Evolutionary conservation across 495 filamentous ascomycete species (phyloP).

Genomic region (Hypoxylon subgilvum): DNA sequence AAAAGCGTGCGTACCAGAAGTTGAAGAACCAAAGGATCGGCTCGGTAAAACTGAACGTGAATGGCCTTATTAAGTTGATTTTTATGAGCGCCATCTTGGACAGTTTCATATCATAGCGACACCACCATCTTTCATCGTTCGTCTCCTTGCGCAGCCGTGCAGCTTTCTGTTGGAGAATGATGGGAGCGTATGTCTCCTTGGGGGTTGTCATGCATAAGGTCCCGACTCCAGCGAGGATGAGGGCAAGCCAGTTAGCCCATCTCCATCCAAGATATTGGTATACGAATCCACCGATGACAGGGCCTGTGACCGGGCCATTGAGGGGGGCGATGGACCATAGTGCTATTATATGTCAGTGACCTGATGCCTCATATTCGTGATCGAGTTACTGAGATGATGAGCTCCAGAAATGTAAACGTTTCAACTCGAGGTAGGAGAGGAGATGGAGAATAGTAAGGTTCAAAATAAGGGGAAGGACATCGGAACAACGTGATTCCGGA

Average conservation of each 20-base stretch:
- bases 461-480: too few species aligned
- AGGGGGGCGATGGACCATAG: constrained; percentile 80
- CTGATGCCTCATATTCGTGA: too few species aligned
- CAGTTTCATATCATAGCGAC: constrained; percentile 71
- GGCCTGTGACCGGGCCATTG: constrained; percentile 72
- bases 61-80: constrained; percentile 75
- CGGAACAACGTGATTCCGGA: too few species aligned
- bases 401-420: too few species aligned
- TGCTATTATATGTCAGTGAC: too few species aligned
- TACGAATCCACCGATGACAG: constrained; percentile 77
- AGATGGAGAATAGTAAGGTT: too few species aligned
- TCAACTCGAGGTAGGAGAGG: too few species aligned
- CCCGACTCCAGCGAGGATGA: constrained; percentile 69
- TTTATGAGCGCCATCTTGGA: constrained; percentile 58
- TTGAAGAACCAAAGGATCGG: constrained; percentile 89
- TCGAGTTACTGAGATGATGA: too few species aligned
- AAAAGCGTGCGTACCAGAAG: constrained; percentile 51
- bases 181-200: constrained; percentile 80
- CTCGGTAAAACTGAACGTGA: constrained; percentile 78
- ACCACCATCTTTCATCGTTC: constrained; percentile 77
- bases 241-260: constrained; percentile 84
- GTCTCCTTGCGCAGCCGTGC: constrained; percentile 72
- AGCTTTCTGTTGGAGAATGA: constrained; percentile 72
- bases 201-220: constrained; percentile 59
- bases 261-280: constrained; percentile 81